Base-by-base conservation (phyloP, 257 asterid species). In the Primulina tabacum region DNA sequence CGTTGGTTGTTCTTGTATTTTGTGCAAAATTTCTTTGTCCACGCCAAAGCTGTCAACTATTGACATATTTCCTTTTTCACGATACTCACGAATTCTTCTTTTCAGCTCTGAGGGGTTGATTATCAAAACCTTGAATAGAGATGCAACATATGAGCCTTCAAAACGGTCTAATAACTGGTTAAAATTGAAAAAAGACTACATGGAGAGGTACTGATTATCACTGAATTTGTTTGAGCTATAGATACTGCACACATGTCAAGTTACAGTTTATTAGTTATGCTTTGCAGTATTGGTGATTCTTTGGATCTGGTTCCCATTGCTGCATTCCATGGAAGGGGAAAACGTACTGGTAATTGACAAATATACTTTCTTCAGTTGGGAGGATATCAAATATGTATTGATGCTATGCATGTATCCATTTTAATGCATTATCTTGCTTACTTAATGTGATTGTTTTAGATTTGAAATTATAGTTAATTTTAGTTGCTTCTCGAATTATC, bases 271-370 rank as follows among this genome's bases (percentile, higher is more conserved):
- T 69, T 34, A 50, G 66, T n/a, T 72, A 37, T 77, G 61, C 64
- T 73, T 69, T 82, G 73, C 93, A 94, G 98, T 72, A 79, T 87
- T 74, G 98, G 96, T 2, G 99, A 94, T 83, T 94, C 98, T 1
- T 74, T 94, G 74, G 99, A 94, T 83, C 82, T 94, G 93, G 98
- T 89, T 52, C 99, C 97, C n/a, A 89, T 91, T 78, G 99, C 90
- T 62, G 98, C 95, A 76, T 94, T 89, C 73, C 97, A 94, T 76
- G 98, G 98, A 69, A 80, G 84, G 75, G 99, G 99, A 35, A 94
- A 94, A 78, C 97, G 96, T 60, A 83, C 96, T 67, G 98, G 99
- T 91, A 78, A 79, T 74, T 63, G 62, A 61, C 73, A 33, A 20
- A 9, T 35, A 34, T 20, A 60, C 67, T 79, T 53, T 67, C 9